Evolutionary conservation across 495 filamentous ascomycete species (phyloP).

Genomic region (Immersiella caudata): DNA sequence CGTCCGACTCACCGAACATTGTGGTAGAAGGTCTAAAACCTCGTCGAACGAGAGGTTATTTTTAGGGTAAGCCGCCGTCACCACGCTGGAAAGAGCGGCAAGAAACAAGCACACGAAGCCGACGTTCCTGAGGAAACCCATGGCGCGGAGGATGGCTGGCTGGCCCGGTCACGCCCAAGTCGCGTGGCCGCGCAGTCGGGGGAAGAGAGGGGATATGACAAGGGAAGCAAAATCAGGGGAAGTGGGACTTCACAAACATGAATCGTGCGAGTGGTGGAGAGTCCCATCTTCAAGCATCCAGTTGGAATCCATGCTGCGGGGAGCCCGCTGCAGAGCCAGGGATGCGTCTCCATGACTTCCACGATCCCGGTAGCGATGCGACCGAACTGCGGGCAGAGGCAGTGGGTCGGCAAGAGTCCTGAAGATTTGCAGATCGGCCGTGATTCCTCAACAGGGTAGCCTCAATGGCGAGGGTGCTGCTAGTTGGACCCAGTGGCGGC

Average conservation of each 20-base stretch:
- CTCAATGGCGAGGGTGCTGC: neutral
- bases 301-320: neutral
- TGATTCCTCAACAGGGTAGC: neutral
- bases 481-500: neutral
- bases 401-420: neutral
- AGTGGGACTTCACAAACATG: neutral
- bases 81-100: slow-evolving; percentile 7
- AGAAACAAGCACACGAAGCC: slow-evolving; percentile 16
- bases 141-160: slow-evolving; percentile 1
- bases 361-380: neutral
- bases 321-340: neutral
- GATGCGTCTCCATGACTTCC: neutral
- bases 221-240: neutral
- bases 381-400: neutral
- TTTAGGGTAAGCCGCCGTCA: neutral
- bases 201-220: neutral
- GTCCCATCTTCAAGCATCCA: too few relatives aligned
- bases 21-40: neutral
- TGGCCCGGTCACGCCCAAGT: neutral
- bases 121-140: slow-evolving; percentile 11
- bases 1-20: slow-evolving; percentile 7
- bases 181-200: neutral
- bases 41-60: neutral
- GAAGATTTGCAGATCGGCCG: neutral
- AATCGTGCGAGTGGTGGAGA: neutral